Base-by-base conservation (phyloP, 768 basidiomycete genomes). In the Boletus pseudo-olivaceus region DNA sequence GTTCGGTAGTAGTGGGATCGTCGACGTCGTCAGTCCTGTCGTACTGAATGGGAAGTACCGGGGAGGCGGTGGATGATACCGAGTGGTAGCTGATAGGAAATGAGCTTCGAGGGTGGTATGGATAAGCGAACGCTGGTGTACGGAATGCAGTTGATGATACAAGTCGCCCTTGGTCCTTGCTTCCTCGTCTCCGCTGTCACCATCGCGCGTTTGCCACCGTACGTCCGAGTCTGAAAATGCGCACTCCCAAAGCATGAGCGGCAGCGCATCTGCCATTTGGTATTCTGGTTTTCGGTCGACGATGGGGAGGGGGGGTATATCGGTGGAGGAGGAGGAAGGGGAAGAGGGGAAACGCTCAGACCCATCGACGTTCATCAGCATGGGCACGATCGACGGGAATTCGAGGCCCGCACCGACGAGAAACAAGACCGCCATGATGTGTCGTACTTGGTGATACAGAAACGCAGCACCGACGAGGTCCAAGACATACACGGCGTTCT, bases 361-460 rank as follows among this genome's bases (percentile, higher is more conserved):
- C n/a, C 60, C 72, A 40, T 80, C 79, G 19, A 84, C 81, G 68
- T 96, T 90, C 67, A 97, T 76, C 23, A 98, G 76, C 11, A 84
- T 75, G 11, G 82, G 74, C 14, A 98, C 75, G 53, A 96, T 75
- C 19, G 77, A 77, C 0, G 91, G 87, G 7, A 73, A 64, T 66
- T 98, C 96, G 51, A 93, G 78, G 0, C 88, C 83, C 0, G 87
- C 71, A 17, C 94, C 96, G 48, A 96, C 81, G 46, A 97, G 84
- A 70, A 98, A 92, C 19, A 98, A 78, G 47, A 96, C 68, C 2
- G 90, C 90, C 82, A 97, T 88, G 72, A 97, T 95, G 62, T 95
- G 93, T 35, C 95, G 82, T 14, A 97, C 95, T 76, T 97, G 95
- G 71, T 98, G 93, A 72, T 94, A 98, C 39, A 98, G 76, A 67